Conservation (phyloP, 192 early-diverging fungal genomes). For the Bifiguratus adelaidae region DNA sequence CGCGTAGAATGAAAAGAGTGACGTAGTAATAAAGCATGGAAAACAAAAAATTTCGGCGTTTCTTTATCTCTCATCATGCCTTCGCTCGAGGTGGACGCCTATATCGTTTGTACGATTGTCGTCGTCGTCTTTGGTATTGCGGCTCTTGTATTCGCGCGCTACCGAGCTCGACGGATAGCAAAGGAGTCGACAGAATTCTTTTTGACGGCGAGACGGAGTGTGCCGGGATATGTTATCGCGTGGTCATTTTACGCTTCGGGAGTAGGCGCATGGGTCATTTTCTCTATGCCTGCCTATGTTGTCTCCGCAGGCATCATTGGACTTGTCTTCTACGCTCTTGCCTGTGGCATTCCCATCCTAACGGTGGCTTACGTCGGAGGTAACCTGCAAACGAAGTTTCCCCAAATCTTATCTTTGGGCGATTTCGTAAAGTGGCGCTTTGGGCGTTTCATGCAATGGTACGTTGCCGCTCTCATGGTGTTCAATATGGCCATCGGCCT, state of each 20-base stretch:
- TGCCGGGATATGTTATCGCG: constrained; percentile 17
- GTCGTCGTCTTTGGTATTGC: constrained; percentile 16
- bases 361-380: constrained; percentile 48
- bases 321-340: constrained; percentile 52
- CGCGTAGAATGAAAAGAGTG: too few species aligned
- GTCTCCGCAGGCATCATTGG: constrained; percentile 55
- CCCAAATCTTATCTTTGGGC: constrained; percentile 52
- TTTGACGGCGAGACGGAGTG: constrained; percentile 19
- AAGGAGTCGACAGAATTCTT: constrained; percentile 27
- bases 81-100: too few species aligned
- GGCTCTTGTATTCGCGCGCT: constrained; percentile 16
- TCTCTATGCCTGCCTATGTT: constrained; percentile 51
- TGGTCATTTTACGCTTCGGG: constrained; percentile 20
- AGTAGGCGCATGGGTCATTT: constrained; percentile 41
- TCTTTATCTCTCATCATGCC: too few species aligned
- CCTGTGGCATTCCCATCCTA: constrained; percentile 46
- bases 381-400: constrained; percentile 40
- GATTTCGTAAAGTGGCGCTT: constrained; percentile 53
- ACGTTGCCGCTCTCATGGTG: constrained; percentile 44
- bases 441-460: constrained; percentile 45
- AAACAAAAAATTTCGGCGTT: too few species aligned
- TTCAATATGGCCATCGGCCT: constrained; percentile 50
- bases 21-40: too few species aligned
- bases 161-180: constrained; percentile 13
- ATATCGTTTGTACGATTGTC: constrained; percentile 14